Evolutionary conservation across 2,329 filamentous ascomycete species (phyloP).

Genomic region (Arthrinium phaeospermum): DNA sequence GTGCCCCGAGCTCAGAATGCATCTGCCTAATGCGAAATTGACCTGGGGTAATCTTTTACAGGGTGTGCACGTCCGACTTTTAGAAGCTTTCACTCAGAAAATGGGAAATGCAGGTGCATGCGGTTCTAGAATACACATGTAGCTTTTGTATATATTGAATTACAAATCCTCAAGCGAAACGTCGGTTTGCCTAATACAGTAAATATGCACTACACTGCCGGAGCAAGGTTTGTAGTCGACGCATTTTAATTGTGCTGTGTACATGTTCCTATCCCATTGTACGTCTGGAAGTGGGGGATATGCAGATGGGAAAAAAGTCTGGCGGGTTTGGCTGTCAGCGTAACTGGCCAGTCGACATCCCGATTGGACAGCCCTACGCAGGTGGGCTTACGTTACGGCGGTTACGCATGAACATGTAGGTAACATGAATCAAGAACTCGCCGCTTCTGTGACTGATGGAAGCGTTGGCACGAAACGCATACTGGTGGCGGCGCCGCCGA

Average conservation of each 20-base stretch:
- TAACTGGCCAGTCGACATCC: background rate
- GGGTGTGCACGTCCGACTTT: background rate
- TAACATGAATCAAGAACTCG: background rate
- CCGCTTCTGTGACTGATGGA: background rate
- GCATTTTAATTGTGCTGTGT: background rate
- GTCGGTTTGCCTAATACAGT: background rate
- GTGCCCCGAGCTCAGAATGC: constrained; percentile 8
- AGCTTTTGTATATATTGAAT: background rate
- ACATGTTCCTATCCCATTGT: background rate
- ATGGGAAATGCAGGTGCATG: background rate
- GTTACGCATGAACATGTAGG: background rate
- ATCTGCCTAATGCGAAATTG: background rate
- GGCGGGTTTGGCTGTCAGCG: background rate
- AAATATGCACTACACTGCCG: background rate
- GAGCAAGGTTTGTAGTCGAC: background rate
- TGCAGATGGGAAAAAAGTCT: background rate
- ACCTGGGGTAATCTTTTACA: background rate
- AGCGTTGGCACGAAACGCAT: background rate
- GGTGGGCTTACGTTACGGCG: constrained; percentile 9
- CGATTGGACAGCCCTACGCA: constrained; percentile 17
- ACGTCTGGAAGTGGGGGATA: background rate
- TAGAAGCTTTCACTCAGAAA: background rate
- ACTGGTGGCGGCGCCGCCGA: background rate
- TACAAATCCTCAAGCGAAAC: background rate
- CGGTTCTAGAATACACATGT: too few species aligned